These are phyloP conservation scores for Nepenthes mirabilis DNA, from an alignment of 148 eudicot genomes.

Conservation along the genomic window DNA sequence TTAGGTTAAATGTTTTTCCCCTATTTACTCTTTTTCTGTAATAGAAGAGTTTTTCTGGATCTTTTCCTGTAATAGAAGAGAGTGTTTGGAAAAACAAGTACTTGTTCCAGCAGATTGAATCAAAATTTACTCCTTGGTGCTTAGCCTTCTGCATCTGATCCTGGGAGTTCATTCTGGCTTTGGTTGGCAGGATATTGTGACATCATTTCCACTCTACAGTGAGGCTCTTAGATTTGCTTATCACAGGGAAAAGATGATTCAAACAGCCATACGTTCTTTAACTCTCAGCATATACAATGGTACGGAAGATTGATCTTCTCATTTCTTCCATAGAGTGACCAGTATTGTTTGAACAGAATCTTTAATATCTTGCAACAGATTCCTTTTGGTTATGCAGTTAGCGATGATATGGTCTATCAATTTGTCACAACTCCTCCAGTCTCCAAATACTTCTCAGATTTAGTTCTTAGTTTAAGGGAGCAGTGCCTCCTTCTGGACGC, in stretches of 20 bases:
- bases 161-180: background rate
- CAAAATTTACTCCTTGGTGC: too few relatives aligned
- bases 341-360: constrained; percentile 2
- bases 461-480: constrained; percentile 27
- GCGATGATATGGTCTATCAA: constrained; percentile 38
- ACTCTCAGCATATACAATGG: constrained; percentile 39
- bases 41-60: too few relatives aligned
- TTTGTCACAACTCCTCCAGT: constrained; percentile 35
- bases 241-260: constrained; percentile 46
- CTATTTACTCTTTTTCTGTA: too few relatives aligned
- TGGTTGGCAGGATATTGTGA: constrained; percentile 25
- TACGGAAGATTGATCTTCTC: constrained; percentile 7
- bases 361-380: constrained; percentile 16
- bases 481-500: constrained; percentile 29
- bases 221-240: constrained; percentile 42
- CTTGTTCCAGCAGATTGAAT: background rate
- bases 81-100: background rate
- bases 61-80: too few relatives aligned
- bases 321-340: background rate
- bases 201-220: constrained; percentile 36
- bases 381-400: constrained; percentile 34
- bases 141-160: too few relatives aligned
- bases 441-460: constrained; percentile 35
- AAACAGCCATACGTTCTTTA: constrained; percentile 37
- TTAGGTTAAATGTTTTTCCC: too few relatives aligned